Conservation (phyloP, 441 rosid genomes). For the Gossypium gossypioides region DNA sequence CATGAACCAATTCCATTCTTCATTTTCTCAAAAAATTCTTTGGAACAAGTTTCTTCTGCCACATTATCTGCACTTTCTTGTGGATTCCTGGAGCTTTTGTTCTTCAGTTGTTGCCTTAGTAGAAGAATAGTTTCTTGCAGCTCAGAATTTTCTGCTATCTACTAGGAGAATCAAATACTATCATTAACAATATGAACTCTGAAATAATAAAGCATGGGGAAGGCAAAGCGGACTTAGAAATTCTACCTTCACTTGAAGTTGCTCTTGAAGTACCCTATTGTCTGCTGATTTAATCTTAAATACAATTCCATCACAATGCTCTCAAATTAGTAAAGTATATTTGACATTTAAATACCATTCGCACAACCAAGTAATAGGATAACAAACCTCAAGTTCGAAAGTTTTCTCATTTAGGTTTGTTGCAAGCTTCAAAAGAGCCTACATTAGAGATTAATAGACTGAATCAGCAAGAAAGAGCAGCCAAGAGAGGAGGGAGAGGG, state of each 20-base stretch:
- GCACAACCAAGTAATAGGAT: conserved; percentile 6
- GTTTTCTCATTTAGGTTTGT: conserved; percentile 68
- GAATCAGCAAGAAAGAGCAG: conserved; percentile 16
- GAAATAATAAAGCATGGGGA: not conserved
- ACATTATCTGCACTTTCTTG: conserved; percentile 30
- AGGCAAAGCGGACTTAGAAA: conserved; percentile 13
- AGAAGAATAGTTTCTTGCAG: conserved; percentile 74
- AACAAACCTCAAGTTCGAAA: conserved; percentile 82
- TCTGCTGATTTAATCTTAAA: conserved; percentile 79
- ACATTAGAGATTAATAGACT: conserved; percentile 17
- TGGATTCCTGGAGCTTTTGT: conserved; percentile 28
- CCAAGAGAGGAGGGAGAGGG: not conserved
- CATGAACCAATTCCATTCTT: conserved; percentile 30
- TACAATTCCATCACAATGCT: conserved; percentile 10
- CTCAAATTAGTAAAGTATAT: conserved; percentile 20
- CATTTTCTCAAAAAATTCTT: conserved; percentile 21
- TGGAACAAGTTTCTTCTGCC: conserved; percentile 12
- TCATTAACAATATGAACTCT: not conserved
- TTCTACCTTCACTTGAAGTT: conserved; percentile 65
- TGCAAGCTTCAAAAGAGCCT: conserved; percentile 74
- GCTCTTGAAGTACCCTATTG: conserved; percentile 90
- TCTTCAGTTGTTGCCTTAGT: conserved; percentile 59
- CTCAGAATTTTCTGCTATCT: conserved; percentile 70
- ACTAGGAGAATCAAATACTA: conserved; percentile 18
- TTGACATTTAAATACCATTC: conserved; percentile 7